A percentile compares a stretch with the other conserved stretches of the same genome.
These are phyloP conservation scores for Pythium aphanidermatum DNA, from an alignment of 352 stramenopile genomes.

Conservation along the genomic window DNA sequence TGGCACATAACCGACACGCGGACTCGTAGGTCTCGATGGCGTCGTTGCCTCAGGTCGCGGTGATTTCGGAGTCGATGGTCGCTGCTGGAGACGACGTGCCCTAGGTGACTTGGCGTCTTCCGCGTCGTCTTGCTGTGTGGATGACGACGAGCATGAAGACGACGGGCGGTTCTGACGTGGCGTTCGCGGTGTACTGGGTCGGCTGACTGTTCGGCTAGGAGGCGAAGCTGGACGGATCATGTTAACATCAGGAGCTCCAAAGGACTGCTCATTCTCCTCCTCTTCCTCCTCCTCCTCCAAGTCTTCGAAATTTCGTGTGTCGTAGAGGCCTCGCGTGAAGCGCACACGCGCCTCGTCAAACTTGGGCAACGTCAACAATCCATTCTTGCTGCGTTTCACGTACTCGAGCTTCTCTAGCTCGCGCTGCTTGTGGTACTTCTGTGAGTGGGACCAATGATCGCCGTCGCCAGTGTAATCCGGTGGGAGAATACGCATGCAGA, in stretches of 20 bases:
- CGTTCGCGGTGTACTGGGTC: constrained; percentile 4
- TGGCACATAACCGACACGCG: constrained; percentile 1
- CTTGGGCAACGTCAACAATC: constrained; percentile 49
- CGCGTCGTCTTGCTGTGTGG: neutral
- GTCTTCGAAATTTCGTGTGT: constrained; percentile 33
- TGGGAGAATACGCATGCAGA: constrained; percentile 68
- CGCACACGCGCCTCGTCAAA: constrained; percentile 44
- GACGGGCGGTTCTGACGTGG: neutral
- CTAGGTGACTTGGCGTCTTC: neutral
- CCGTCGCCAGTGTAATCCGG: constrained; percentile 76
- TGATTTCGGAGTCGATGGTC: constrained; percentile 10
- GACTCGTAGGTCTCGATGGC: constrained; percentile 7
- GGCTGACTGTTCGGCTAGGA: constrained; percentile 3
- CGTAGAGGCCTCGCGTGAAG: constrained; percentile 45
- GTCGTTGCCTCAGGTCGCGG: constrained; percentile 1
- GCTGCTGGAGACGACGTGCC: neutral
- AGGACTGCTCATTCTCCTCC: neutral
- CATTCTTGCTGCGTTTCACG: constrained; percentile 57
- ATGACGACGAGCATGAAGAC: neutral
- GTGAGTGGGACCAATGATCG: constrained; percentile 67
- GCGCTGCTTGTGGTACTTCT: constrained; percentile 46
- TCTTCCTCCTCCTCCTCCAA: constrained; percentile 17
- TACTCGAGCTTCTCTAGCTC: constrained; percentile 48
- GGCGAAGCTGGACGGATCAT: neutral
- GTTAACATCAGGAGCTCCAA: neutral